phyloP scores from a whole-genome alignment of 2,329 filamentous ascomycete species.

The Fusarium nygamai region DNA sequence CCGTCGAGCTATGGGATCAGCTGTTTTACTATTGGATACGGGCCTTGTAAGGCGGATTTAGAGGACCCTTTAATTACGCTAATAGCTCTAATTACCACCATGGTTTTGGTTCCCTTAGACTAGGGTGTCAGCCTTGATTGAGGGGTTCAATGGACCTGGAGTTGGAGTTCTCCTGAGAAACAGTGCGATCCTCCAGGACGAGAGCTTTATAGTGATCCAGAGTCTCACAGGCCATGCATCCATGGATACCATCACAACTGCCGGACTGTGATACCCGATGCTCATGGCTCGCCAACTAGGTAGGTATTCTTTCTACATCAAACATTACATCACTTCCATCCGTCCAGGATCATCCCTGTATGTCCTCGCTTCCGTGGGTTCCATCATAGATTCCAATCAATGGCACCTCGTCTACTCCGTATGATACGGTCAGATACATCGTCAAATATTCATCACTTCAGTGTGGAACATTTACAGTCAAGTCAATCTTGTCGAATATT shows the following conservation, averaged over 20 bases:
- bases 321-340: slow-evolving; percentile 20
- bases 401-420: not conserved
- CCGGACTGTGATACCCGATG: not conserved
- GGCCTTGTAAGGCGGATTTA: slow-evolving; percentile 27
- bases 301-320: not conserved
- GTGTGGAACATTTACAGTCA: not conserved
- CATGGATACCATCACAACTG: not conserved
- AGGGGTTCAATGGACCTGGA: not conserved
- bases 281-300: not conserved
- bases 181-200: not conserved
- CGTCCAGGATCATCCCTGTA: slow-evolving; percentile 22
- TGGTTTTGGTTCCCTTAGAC: not conserved
- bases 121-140: slow-evolving; percentile 30
- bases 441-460: not conserved
- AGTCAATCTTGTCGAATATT: not conserved
- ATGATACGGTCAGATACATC: not conserved
- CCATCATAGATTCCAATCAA: slow-evolving; percentile 12
- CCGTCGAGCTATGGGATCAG: slow-evolving; percentile 11
- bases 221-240: not conserved
- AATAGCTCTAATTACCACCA: slow-evolving; percentile 27
- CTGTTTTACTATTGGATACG: slow-evolving; percentile 16
- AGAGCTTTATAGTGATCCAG: not conserved
- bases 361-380: slow-evolving; percentile 6
- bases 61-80: slow-evolving; percentile 36
- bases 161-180: not conserved